Conservation (phyloP, 768 basidiomycete genomes). For the Mycena kentingensis region DNA sequence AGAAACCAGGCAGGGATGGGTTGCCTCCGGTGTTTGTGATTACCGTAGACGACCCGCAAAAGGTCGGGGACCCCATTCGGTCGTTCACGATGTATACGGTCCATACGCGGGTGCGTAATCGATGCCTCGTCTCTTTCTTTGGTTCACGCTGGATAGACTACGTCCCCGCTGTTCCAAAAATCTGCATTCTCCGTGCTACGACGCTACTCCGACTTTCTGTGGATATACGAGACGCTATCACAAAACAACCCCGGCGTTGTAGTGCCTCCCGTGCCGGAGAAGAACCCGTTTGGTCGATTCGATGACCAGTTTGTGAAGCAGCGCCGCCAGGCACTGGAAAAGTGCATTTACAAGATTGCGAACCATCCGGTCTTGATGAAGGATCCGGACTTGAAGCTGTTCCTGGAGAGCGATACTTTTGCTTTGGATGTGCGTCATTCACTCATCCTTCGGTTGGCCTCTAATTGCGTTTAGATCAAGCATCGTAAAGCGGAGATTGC, state of each 20-base stretch:
- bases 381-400: slow-evolving; percentile 85
- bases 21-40: slow-evolving; percentile 78
- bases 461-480: slow-evolving; percentile 64
- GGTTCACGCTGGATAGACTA: slow-evolving; percentile 55
- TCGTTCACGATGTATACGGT: slow-evolving; percentile 97
- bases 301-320: slow-evolving; percentile 90
- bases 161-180: slow-evolving; percentile 81
- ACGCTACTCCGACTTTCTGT: slow-evolving; percentile 97
- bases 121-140: not conserved
- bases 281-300: slow-evolving; percentile 91
- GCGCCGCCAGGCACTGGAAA: slow-evolving; percentile 79
- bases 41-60: slow-evolving; percentile 95
- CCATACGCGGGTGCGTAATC: slow-evolving; percentile 68
- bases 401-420: slow-evolving; percentile 93
- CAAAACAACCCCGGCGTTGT: slow-evolving; percentile 95
- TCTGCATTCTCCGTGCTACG: slow-evolving; percentile 89
- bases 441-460: not conserved
- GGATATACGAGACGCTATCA: slow-evolving; percentile 89
- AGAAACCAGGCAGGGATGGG: slow-evolving; percentile 43
- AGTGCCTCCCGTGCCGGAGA: slow-evolving; percentile 95
- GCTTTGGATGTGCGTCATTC: slow-evolving; percentile 71
- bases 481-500: slow-evolving; percentile 78
- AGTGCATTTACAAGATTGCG: slow-evolving; percentile 90
- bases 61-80: slow-evolving; percentile 93
- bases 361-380: slow-evolving; percentile 89